Base-by-base conservation (phyloP, 345 rosid genomes). In the Citrus mangshanensis region DNA sequence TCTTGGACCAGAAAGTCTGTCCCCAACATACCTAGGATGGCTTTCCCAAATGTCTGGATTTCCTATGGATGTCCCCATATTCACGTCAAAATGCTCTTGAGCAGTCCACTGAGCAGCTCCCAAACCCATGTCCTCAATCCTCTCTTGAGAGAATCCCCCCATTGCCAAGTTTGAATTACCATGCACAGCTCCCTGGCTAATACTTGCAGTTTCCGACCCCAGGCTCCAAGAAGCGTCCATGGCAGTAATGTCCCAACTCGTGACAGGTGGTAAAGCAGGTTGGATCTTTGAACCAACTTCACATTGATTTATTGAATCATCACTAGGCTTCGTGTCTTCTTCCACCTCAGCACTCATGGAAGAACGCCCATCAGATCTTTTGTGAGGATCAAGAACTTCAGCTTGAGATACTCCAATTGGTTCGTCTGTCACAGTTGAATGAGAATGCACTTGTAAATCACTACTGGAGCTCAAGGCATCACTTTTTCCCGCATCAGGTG, bases 391-490 rank as follows among this genome's bases (percentile, higher is more conserved):
- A 22, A 72, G 81, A 65, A 77, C 55, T 72, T 80, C 85, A 19
- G 78, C 64, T 74, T 85, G 88, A 59, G 84, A 85, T 34, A 79
- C 74, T 28, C 63, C 66, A 32, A 79, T 70, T 24, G 77, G 71
- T 40, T 84, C 86, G 25, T 73, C 87, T 7, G 73, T 81, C 65
- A 72, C 72, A 38, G 88, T 78, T 66, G 91, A 81, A 70, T 82
- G 89, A 66, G 90, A 83, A 70, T 87, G 83, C 82, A 86, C 77
- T 51, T 79, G 93, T n/a, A 83, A 78, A 85, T 92, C 92, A 68
- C 86, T 84, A 72, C 93, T 85, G 37, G 98, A 89, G 85, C 93
- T 92, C 84, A 92, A 84, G 83, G 93, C 87, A 82, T 91, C 93
- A 34, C 89, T 86, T 89, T 89, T 92, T 55, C 90, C 92, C 3